These are phyloP conservation scores for Heteromeles arbutifolia DNA, from an alignment of 306 rosid species.

Conservation along the genomic window DNA sequence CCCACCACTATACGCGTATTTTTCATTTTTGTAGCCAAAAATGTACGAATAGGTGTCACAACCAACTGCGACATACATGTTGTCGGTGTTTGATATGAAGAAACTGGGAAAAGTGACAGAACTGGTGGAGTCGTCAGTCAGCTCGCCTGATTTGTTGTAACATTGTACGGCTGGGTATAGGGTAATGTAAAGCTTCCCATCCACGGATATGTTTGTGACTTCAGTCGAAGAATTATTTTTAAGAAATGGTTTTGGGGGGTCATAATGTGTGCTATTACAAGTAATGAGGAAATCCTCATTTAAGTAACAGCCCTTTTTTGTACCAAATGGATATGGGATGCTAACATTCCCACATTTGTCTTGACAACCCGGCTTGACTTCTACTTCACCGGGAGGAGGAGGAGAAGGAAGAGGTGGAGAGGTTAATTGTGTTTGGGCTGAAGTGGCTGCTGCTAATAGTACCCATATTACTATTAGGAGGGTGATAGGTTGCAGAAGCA, in stretches of 20 bases:
- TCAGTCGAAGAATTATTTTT: neutral
- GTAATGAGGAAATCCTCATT: neutral
- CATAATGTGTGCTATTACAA: neutral
- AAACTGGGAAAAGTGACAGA: neutral
- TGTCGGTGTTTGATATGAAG: conserved; percentile 15
- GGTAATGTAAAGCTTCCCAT: conserved; percentile 3
- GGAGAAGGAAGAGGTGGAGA: neutral
- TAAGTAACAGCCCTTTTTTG: neutral
- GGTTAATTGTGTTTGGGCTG: neutral
- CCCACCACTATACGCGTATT: conserved; percentile 6
- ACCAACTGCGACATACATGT: conserved; percentile 23
- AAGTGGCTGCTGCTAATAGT: too few species aligned
- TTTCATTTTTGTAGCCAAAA: accelerated
- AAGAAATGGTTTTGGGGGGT: neutral
- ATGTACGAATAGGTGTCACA: conserved; percentile 17
- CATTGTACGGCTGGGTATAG: neutral
- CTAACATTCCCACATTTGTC: conserved; percentile 25
- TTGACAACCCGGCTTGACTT: conserved; percentile 11
- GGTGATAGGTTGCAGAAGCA: too few species aligned
- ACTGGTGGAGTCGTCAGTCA: accelerated
- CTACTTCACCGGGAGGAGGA: neutral
- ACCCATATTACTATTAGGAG: too few species aligned
- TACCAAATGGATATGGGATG: conserved; percentile 52
- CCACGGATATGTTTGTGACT: conserved; percentile 12
- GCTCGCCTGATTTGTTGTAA: neutral